Conservation (phyloP, 805 yeast species). For the Lachancea cidri region DNA sequence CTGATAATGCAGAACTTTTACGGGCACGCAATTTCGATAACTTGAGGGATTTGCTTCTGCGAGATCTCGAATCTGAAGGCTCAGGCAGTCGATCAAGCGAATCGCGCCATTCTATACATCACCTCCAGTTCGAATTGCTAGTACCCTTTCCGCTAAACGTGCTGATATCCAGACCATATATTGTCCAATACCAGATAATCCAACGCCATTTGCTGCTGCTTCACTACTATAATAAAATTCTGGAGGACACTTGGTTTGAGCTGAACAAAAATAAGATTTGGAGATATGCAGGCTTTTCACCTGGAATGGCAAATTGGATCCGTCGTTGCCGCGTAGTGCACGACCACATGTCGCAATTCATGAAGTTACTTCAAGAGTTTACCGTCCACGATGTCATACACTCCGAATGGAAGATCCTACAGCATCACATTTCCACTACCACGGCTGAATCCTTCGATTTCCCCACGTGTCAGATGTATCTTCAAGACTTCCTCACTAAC, state of each 20-base stretch:
- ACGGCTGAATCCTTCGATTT: slow-evolving; percentile 1
- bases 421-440: background rate
- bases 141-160: slow-evolving; percentile 86
- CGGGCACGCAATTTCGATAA: slow-evolving; percentile 41
- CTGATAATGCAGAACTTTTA: slow-evolving; percentile 26
- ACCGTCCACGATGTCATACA: slow-evolving; percentile 24
- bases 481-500: slow-evolving; percentile 26
- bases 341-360: slow-evolving; percentile 35
- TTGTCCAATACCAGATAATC: slow-evolving; percentile 73
- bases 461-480: slow-evolving; percentile 13
- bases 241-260: slow-evolving; percentile 69
- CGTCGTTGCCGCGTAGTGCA: slow-evolving; percentile 51
- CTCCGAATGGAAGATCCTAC: slow-evolving; percentile 13
- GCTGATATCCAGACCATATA: slow-evolving; percentile 60
- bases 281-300: slow-evolving; percentile 46
- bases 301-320: slow-evolving; percentile 48
- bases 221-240: slow-evolving; percentile 53
- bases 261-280: slow-evolving; percentile 56
- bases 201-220: slow-evolving; percentile 65
- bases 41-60: slow-evolving; percentile 40
- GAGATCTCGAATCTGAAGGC: slow-evolving; percentile 29
- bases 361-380: slow-evolving; percentile 23
- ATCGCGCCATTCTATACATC: slow-evolving; percentile 42
- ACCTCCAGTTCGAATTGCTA: slow-evolving; percentile 50
- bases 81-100: slow-evolving; percentile 8